These are phyloP conservation scores for Globisporangium mamillatum DNA, from an alignment of 352 stramenopile genomes.

Conservation along the genomic window DNA sequence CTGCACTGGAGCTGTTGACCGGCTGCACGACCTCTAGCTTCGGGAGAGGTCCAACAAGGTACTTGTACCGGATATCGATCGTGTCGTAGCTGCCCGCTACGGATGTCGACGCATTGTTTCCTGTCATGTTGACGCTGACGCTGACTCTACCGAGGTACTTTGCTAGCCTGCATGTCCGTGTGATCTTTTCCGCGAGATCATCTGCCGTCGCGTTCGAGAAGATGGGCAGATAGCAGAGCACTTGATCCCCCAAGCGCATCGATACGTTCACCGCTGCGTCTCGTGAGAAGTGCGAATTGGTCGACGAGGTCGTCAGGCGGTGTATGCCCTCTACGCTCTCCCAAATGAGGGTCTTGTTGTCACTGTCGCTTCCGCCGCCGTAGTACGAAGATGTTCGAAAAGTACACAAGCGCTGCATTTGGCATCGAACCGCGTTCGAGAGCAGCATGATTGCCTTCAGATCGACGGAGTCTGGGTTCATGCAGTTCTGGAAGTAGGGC, in stretches of 20 bases:
- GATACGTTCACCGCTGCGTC: constrained; percentile 30
- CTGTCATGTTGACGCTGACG: constrained; percentile 24
- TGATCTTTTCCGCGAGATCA: constrained; percentile 31
- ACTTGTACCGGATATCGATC: constrained; percentile 43
- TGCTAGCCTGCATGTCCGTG: constrained; percentile 35
- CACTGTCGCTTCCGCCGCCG: constrained; percentile 13
- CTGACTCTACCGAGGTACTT: constrained; percentile 46
- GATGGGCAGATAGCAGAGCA: constrained; percentile 44
- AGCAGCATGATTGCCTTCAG: constrained; percentile 43
- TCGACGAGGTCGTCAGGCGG: constrained; percentile 4
- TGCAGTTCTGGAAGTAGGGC: constrained; percentile 30
- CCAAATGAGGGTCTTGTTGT: constrained; percentile 45
- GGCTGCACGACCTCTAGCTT: constrained; percentile 24
- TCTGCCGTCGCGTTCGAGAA: constrained; percentile 22
- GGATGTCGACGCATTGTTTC: constrained; percentile 9
- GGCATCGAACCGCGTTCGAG: constrained; percentile 46
- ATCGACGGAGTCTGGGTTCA: constrained; percentile 19
- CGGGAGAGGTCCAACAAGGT: constrained; percentile 46
- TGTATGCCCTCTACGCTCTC: constrained; percentile 32
- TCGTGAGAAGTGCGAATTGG: constrained; percentile 12
- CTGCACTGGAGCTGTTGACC: constrained; percentile 9
- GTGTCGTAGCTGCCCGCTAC: constrained; percentile 13
- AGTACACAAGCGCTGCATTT: constrained; percentile 44
- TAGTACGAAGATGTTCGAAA: constrained; percentile 23
- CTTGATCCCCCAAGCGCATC: constrained; percentile 24